These are phyloP conservation scores for Durotheca rogersii DNA, from an alignment of 495 filamentous ascomycete genomes.

Conservation along the genomic window DNA sequence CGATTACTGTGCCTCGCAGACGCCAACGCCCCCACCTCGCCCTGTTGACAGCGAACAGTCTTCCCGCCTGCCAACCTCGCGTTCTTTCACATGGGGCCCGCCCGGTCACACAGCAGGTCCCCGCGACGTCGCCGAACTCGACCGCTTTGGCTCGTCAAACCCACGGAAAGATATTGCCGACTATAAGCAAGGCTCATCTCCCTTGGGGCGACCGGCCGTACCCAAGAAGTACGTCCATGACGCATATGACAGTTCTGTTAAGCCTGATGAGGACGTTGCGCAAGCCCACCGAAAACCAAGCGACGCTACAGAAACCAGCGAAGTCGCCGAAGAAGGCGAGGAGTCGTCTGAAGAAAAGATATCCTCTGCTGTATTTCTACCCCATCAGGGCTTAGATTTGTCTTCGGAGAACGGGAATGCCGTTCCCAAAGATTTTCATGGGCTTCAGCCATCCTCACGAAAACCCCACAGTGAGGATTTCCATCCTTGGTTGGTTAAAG, in stretches of 20 bases:
- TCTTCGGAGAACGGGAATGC: constrained; percentile 41
- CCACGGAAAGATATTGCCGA: constrained; percentile 11
- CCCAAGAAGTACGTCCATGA: constrained; percentile 2
- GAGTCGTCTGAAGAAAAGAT: constrained; percentile 93
- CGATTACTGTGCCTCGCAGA: constrained; percentile 9
- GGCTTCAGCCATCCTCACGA: constrained; percentile 30
- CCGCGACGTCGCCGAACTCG: constrained; percentile 7
- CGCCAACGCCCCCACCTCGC: constrained; percentile 15
- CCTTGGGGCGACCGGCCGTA: constrained; percentile 4
- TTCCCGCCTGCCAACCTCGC: constrained; percentile 12
- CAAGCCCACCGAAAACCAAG: constrained; percentile 31
- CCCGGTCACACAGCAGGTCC: constrained; percentile 4
- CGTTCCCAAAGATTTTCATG: constrained; percentile 32
- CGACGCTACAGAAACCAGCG: constrained; percentile 37
- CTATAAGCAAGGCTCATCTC: constrained; percentile 7
- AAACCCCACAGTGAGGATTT: constrained; percentile 35
- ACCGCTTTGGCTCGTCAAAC: constrained; percentile 17
- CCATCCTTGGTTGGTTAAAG: constrained; percentile 54
- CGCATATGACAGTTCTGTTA: constrained; percentile 7
- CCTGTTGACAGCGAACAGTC: constrained; percentile 19
- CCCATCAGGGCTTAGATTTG: constrained; percentile 69
- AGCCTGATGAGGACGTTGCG: constrained; percentile 6
- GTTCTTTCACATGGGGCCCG: constrained; percentile 18
- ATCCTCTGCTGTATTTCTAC: constrained; percentile 89
- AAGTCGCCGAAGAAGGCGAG: constrained; percentile 66